Conservation (phyloP, 441 rosid genomes). For the Gossypium trilobum region DNA sequence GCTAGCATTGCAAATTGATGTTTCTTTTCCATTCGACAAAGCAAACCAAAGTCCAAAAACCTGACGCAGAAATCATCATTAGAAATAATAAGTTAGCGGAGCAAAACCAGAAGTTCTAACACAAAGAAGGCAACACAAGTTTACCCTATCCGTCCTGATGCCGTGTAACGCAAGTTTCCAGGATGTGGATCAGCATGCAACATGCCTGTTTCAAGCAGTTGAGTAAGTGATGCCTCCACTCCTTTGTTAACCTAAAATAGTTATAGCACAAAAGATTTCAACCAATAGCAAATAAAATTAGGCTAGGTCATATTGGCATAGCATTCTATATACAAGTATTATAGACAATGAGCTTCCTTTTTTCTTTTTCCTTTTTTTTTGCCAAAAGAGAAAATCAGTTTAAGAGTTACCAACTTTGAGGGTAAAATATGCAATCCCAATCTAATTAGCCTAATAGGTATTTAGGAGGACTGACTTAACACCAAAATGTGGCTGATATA, state of each 20-base stretch:
- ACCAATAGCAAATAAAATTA: slow-evolving; percentile 11
- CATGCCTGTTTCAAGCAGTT: slow-evolving; percentile 88
- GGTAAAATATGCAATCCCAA: slow-evolving; percentile 3
- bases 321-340: neutral
- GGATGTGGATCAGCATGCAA: slow-evolving; percentile 98
- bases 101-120: slow-evolving; percentile 11
- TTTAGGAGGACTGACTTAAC: neutral
- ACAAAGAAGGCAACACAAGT: slow-evolving; percentile 13
- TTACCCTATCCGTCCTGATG: slow-evolving; percentile 85
- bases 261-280: slow-evolving; percentile 10
- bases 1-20: slow-evolving; percentile 93
- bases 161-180: slow-evolving; percentile 77
- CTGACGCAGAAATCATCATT: slow-evolving; percentile 34
- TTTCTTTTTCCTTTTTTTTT: neutral
- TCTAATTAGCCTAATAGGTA: neutral
- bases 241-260: slow-evolving; percentile 74
- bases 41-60: slow-evolving; percentile 88
- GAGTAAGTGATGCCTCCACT: slow-evolving; percentile 78
- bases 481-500: neutral
- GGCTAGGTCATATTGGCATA: slow-evolving; percentile 10
- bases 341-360: neutral
- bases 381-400: neutral
- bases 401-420: neutral
- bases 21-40: slow-evolving; percentile 86
- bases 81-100: slow-evolving; percentile 17